A percentile compares a stretch with the other conserved stretches of the same genome.
Conservation (phyloP, 2,329 filamentous ascomycete genomes). For the Fusarium newnesense region DNA sequence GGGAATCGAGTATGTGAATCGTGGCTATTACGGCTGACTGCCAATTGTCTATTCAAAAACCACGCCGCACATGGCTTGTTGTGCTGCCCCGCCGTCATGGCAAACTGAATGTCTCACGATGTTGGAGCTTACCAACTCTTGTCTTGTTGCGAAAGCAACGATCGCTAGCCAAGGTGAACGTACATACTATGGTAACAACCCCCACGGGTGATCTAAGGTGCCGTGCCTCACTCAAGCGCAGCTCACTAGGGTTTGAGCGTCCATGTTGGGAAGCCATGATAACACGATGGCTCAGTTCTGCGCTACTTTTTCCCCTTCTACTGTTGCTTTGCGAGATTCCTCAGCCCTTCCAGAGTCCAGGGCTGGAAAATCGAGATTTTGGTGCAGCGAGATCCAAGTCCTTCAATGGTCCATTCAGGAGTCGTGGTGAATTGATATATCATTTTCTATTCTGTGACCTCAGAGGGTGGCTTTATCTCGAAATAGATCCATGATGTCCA, state of each 20-base stretch:
- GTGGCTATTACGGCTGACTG: background rate
- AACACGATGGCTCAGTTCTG: slow-evolving; percentile 1
- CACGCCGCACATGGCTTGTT: slow-evolving; percentile 30
- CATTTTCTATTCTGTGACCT: slow-evolving; percentile 28
- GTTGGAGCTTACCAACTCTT: slow-evolving; percentile 4
- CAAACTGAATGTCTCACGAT: slow-evolving; percentile 26
- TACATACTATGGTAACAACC: background rate
- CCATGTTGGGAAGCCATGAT: slow-evolving; percentile 4
- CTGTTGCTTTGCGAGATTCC: slow-evolving; percentile 11
- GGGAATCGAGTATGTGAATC: slow-evolving; percentile 18
- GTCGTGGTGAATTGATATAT: slow-evolving; percentile 34
- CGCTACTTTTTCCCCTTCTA: slow-evolving; percentile 2
- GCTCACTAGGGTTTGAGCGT: slow-evolving; percentile 10
- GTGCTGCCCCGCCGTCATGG: slow-evolving; percentile 36
- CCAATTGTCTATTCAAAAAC: slow-evolving; percentile 33
- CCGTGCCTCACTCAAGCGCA: slow-evolving; percentile 26
- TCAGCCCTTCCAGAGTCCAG: slow-evolving; percentile 10
- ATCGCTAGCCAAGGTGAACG: slow-evolving; percentile 1
- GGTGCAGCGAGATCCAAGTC: slow-evolving; percentile 38
- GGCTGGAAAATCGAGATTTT: slow-evolving; percentile 40
- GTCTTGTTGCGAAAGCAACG: background rate
- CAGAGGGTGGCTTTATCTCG: slow-evolving; percentile 35
- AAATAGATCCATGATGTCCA: slow-evolving; percentile 15
- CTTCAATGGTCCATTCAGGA: slow-evolving; percentile 35
- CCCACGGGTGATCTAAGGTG: slow-evolving; percentile 20